Base-by-base conservation (phyloP, 495 filamentous ascomycete species). In the Annulohypoxylon maeteangense region DNA sequence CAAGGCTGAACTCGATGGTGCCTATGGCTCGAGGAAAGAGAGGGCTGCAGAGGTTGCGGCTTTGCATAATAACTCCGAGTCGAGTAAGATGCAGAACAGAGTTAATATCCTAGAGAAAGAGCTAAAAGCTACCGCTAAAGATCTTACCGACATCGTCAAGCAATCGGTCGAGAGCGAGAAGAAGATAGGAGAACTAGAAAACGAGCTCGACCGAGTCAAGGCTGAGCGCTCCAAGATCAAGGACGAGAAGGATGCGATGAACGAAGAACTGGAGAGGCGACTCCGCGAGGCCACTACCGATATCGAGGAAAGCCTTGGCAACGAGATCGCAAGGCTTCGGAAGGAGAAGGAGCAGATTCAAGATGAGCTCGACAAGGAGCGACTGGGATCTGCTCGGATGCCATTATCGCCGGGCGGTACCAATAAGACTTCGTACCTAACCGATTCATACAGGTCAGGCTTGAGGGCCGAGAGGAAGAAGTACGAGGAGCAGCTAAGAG, bases 1-100 rank as follows among this genome's bases (percentile, higher is more conserved):
- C 62, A 93, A 92, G 78, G 95, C 95, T 4, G 95, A 99, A 82
- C 90, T 98, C 34, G 95, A 99, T 75, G 92, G 93, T 58, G 95
- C 95, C 18, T 97, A 97, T 75, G 95, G 93, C 27, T 88, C 88
- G 8, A 84, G 92, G 60, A 87, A 90, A 40, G 84, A 95, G 78
- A 89, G 93, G 22, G 93, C 92, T 4, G 91, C 91, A 0, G 90
- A 93, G 75, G 89, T 87, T 14, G 90, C 92, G 1, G 84, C 88
- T 38, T 86, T 93, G 4, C 86, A 86, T 36, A 85, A 93, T 51
- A 86, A 86, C 62, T 84, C 85, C 25, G 90, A 94, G 76, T 81
- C 93, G 22, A 85, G 87, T 65, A 87, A 86, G 56, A 82, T 94
- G 58, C 89, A 88, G 60, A 76, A 78, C 42, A 85, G 90, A 67